Evolutionary conservation across 2,329 filamentous ascomycete species (phyloP), one percentile per base, ranked within the genome.

Genomic region (Pestalotiopsis sp.): DNA sequence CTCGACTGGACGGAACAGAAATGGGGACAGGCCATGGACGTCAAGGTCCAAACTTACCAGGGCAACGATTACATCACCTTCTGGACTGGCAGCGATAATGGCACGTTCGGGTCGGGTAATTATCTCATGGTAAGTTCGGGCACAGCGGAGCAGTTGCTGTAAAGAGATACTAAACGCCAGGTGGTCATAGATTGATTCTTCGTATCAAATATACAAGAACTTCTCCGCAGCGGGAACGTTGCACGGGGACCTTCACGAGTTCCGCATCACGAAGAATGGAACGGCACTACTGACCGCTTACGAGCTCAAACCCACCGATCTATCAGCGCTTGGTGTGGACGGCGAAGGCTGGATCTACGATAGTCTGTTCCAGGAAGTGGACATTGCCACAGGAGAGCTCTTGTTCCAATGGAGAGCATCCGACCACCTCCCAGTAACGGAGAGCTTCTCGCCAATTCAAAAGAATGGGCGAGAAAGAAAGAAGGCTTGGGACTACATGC

Each of bases 331-430:
- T 5, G 62, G 62, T 20, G 39, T 27, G 3, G 4, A 63, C 79
- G 78, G 38, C 68, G 81, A 17, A 82, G 72, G 73, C 3, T 73
- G 70, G 71, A 69, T 63, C 17, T 23, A 72, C 6, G 72, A 75
- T 63, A 66, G 64, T 17, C 23, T 71, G 27, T 68, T 85, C 70
- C 82, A 85, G 72, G 83, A 85, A 31, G 25, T 64, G 14, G 62
- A 64, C 25, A 78, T 85, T 52, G 80, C 82, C 59, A 84, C 81
- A 4, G 81, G 82, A 3, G 74, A 78, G 56, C 75, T 84, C 41
- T 25, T 84, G 2, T 85, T 85, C 69, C 79, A 84, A 70, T 85
- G 83, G 84, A 78, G 80, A 17, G 81, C 72, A 6, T 62, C 68
- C n/a, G 71, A 74, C n/a, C 68, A 73, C 56, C 71, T 77, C 45